Conservation (phyloP, 2,329 filamentous ascomycete genomes). For the Clonostachys sp. region DNA sequence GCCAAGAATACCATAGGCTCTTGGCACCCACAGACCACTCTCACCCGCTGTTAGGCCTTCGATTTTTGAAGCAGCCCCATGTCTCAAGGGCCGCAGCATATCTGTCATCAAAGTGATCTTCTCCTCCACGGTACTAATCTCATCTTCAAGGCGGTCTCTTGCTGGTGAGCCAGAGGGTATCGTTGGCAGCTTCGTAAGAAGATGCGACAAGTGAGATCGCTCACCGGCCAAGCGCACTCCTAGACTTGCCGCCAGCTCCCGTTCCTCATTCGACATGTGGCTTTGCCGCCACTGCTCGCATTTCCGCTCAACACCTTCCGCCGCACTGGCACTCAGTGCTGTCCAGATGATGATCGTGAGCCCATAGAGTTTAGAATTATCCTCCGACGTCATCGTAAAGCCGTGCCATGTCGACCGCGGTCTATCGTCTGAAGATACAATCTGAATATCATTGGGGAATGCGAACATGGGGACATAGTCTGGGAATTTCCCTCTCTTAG, state of each 20-base stretch:
- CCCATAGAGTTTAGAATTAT: slow-evolving; percentile 87
- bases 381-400: slow-evolving; percentile 94
- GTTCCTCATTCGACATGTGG: slow-evolving; percentile 86
- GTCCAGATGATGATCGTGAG: slow-evolving; percentile 93
- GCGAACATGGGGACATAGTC: slow-evolving; percentile 99
- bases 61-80: slow-evolving; percentile 94
- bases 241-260: slow-evolving; percentile 86
- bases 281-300: slow-evolving; percentile 82
- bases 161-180: slow-evolving; percentile 76
- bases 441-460: slow-evolving; percentile 96
- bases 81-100: slow-evolving; percentile 83
- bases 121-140: slow-evolving; percentile 94
- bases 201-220: slow-evolving; percentile 81
- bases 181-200: slow-evolving; percentile 77
- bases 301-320: slow-evolving; percentile 75
- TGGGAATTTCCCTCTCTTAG: slow-evolving; percentile 80
- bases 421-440: slow-evolving; percentile 90
- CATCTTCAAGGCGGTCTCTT: slow-evolving; percentile 82
- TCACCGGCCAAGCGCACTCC: slow-evolving; percentile 84
- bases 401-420: slow-evolving; percentile 98
- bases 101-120: slow-evolving; percentile 97
- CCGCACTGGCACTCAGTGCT: slow-evolving; percentile 74
- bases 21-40: slow-evolving; percentile 91
- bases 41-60: slow-evolving; percentile 94
- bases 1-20: slow-evolving; percentile 89